Percentiles rank a stretch among this genome's conserved stretches.
Conservation (phyloP, 1,284 basidiomycete species). For the Neonothopanus nambi region DNA sequence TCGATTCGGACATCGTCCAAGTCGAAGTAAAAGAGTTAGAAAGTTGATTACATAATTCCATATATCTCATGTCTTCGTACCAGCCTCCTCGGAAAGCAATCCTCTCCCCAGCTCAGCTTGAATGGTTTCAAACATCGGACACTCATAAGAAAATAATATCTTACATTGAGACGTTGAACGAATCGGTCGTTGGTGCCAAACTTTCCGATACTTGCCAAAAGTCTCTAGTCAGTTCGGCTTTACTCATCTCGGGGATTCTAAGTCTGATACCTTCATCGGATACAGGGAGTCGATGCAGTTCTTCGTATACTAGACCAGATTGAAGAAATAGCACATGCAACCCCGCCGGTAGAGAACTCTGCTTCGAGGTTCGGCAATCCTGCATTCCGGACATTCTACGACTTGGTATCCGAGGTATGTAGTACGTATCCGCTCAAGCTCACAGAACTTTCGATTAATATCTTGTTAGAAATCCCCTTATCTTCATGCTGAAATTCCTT, state of each 20-base stretch:
- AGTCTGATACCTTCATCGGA: neutral
- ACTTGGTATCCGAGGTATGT: constrained; percentile 72
- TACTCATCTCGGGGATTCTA: constrained; percentile 11
- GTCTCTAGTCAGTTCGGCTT: constrained; percentile 51
- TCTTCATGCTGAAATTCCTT: constrained; percentile 60
- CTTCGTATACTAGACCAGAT: constrained; percentile 69
- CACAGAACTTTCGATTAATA: constrained; percentile 4
- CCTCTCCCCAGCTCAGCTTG: constrained; percentile 76
- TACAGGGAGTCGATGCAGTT: constrained; percentile 64
- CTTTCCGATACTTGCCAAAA: constrained; percentile 64
- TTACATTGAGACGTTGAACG: constrained; percentile 81
- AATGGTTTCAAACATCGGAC: constrained; percentile 77
- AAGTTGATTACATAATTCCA: neutral
- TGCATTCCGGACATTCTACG: constrained; percentile 91
- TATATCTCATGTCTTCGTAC: neutral
- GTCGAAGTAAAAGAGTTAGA: neutral
- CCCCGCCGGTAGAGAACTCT: constrained; percentile 88
- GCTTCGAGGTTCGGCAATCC: constrained; percentile 97
- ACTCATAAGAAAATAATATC: constrained; percentile 72
- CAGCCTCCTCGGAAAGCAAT: constrained; percentile 69
- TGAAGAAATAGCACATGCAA: constrained; percentile 64
- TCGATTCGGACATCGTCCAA: constrained; percentile 34
- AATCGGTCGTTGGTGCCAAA: constrained; percentile 75
- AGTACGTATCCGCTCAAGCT: neutral
- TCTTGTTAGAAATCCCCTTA: constrained; percentile 41